These are phyloP conservation scores for Pseudopediastrum boryanum DNA, from an alignment of 139 green algal genomes.

Conservation along the genomic window DNA sequence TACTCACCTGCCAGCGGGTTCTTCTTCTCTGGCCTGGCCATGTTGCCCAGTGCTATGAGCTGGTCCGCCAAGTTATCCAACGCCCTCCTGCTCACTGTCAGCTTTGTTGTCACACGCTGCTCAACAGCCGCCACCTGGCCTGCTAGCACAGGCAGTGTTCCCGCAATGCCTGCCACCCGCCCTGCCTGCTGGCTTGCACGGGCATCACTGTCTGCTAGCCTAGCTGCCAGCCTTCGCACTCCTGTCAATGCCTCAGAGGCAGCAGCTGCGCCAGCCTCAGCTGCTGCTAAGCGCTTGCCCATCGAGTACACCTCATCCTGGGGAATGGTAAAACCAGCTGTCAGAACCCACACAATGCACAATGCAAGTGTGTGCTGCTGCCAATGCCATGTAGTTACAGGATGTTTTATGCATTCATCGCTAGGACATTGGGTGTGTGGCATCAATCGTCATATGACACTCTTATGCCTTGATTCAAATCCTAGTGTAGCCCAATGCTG, in stretches of 20 bases:
- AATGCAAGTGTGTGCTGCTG: no score
- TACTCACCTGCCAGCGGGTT: slow-evolving; percentile 28
- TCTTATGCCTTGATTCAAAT: no score
- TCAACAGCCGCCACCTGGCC: neutral
- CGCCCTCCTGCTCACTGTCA: neutral
- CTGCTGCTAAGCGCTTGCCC: slow-evolving; percentile 7
- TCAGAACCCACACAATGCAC: no score
- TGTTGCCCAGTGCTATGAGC: slow-evolving; percentile 21
- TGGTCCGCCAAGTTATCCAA: slow-evolving; percentile 38
- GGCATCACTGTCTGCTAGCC: neutral
- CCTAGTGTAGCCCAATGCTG: no score
- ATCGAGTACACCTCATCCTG: no score
- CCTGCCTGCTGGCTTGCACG: neutral
- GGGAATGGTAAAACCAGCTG: no score
- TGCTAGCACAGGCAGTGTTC: neutral
- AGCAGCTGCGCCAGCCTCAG: slow-evolving; percentile 9
- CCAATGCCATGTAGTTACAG: no score
- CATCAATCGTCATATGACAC: no score
- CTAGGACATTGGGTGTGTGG: no score
- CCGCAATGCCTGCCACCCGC: slow-evolving; percentile 14
- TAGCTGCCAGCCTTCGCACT: neutral
- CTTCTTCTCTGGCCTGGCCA: slow-evolving; percentile 16
- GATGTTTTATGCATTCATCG: no score
- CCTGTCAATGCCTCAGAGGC: neutral
- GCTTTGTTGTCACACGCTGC: neutral